Evolutionary conservation across 176 grass and related monocot species (phyloP).

Genomic region (Cenchrus americanus): DNA sequence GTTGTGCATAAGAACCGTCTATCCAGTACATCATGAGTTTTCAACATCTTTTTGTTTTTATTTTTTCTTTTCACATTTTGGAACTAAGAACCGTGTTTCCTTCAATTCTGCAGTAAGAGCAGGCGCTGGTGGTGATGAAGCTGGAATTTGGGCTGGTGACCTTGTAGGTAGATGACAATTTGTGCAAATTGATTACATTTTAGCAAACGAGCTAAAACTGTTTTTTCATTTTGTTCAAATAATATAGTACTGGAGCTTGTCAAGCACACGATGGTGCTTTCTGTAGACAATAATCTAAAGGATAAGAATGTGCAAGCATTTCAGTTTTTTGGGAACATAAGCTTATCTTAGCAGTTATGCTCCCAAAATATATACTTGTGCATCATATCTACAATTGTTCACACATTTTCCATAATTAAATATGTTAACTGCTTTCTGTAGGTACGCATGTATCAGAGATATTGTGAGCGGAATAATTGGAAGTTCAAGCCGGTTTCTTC

Average conservation of each 20-base stretch:
- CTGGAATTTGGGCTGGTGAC: slow-evolving; percentile 98
- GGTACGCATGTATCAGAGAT: slow-evolving; percentile 95
- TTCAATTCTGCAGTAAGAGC: slow-evolving; percentile 84
- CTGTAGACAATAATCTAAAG: slow-evolving; percentile 1
- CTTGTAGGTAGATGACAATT: slow-evolving; percentile 96
- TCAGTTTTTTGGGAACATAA: slow-evolving; percentile 25
- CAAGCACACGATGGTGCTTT: background rate
- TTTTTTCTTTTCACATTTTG: slow-evolving; percentile 15
- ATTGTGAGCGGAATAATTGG: slow-evolving; percentile 71
- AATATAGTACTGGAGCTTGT: slow-evolving; percentile 35
- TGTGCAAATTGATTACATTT: slow-evolving; percentile 41
- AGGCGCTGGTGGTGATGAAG: slow-evolving; percentile 93
- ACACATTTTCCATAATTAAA: slow-evolving; percentile 31
- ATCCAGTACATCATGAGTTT: background rate
- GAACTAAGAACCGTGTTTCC: slow-evolving; percentile 38
- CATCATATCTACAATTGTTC: background rate
- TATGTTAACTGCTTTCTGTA: slow-evolving; percentile 45
- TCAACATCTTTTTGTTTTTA: background rate
- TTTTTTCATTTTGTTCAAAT: slow-evolving; percentile 6
- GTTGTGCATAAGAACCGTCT: slow-evolving; percentile 13
- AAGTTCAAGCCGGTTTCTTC: slow-evolving; percentile 78
- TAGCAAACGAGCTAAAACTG: slow-evolving; percentile 17
- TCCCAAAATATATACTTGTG: slow-evolving; percentile 26
- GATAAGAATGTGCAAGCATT: slow-evolving; percentile 20
- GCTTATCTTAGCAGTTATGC: background rate